phyloP scores from a whole-genome alignment of 257 asterid genomes.

The Solanum commersonii region DNA sequence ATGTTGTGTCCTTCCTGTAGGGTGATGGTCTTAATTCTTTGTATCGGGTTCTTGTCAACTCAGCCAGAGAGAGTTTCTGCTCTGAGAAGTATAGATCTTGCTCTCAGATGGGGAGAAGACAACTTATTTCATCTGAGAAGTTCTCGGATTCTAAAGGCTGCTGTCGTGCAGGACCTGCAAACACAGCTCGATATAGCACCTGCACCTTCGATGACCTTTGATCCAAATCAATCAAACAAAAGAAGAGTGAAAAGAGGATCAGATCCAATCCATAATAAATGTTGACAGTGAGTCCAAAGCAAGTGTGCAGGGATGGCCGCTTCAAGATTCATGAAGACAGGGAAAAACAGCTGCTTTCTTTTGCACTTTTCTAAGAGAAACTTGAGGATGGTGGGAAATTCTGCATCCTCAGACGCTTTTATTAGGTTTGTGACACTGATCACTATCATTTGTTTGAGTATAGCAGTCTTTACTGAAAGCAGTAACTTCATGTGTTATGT shows the following conservation, averaged over 20 bases:
- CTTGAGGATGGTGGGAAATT: neutral
- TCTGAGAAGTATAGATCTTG: conserved; percentile 33
- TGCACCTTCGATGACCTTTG: conserved; percentile 37
- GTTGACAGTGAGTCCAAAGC: conserved; percentile 12
- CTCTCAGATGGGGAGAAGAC: conserved; percentile 27
- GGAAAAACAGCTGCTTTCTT: conserved; percentile 3
- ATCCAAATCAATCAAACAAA: conserved; percentile 60
- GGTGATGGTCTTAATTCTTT: conserved; percentile 26
- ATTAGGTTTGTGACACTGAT: neutral
- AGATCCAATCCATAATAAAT: conserved; percentile 76
- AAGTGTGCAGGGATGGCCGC: neutral
- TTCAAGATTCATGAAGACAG: neutral
- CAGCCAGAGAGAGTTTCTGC: conserved; percentile 36
- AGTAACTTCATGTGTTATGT: neutral
- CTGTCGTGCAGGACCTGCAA: conserved; percentile 26
- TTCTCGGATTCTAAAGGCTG: conserved; percentile 21
- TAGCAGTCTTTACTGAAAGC: neutral
- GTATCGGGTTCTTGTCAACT: conserved; percentile 28
- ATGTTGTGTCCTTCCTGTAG: conserved; percentile 38
- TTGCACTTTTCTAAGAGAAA: neutral
- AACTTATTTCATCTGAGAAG: conserved; percentile 9
- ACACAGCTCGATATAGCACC: conserved; percentile 37
- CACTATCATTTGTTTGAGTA: neutral
- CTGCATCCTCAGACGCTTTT: neutral
- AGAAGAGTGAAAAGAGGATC: conserved; percentile 66